These are phyloP conservation scores for Vinca minor DNA, from an alignment of 257 asterid species.

Conservation along the genomic window DNA sequence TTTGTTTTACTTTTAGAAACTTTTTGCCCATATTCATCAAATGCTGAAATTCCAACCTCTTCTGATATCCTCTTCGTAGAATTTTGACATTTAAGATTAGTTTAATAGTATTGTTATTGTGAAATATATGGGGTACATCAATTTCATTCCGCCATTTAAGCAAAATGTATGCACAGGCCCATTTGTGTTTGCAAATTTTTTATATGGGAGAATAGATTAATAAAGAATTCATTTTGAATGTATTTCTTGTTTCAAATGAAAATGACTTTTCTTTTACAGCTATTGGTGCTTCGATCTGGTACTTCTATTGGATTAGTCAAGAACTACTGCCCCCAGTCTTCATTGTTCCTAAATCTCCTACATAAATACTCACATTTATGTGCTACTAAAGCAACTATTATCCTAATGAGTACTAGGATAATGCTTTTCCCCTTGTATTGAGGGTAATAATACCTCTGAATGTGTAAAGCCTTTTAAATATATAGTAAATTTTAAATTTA, in stretches of 20 bases:
- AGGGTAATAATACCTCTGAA: too few species aligned
- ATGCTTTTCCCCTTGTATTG: too few species aligned
- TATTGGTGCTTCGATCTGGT: background rate
- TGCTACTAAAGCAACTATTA: too few species aligned
- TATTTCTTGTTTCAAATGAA: too few species aligned
- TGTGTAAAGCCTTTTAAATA: too few species aligned
- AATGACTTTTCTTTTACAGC: too few species aligned
- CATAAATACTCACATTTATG: background rate
- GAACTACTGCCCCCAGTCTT: background rate
- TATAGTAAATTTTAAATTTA: background rate
- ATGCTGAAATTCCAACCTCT: background rate
- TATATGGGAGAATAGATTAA: background rate
- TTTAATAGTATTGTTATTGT: too few species aligned
- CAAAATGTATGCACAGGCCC: background rate
- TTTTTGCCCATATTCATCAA: background rate
- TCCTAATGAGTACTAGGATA: background rate
- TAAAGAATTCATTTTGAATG: background rate
- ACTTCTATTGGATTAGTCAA: background rate
- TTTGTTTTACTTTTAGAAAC: too few species aligned
- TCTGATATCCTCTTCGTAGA: background rate
- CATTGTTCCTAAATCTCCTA: background rate
- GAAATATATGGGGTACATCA: background rate
- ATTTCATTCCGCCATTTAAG: too few species aligned
- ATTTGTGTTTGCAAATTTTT: background rate
- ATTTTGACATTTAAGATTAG: background rate